These are phyloP conservation scores for Podospora tetraspora DNA, from an alignment of 495 filamentous ascomycete species.

Conservation along the genomic window DNA sequence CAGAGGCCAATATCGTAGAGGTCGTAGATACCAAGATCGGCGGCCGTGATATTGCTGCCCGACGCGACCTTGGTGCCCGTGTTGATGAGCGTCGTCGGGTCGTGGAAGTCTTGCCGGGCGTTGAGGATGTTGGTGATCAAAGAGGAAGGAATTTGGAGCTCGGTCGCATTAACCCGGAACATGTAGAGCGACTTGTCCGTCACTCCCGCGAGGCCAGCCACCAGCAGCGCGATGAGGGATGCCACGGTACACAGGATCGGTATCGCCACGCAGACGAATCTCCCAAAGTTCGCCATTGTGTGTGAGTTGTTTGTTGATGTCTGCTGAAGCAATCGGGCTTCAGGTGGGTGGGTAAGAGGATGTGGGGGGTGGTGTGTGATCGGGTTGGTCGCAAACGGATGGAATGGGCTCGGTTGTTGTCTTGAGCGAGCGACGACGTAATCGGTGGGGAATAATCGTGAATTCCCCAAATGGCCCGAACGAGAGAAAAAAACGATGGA, in stretches of 20 bases:
- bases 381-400: not conserved
- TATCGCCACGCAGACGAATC: conserved; percentile 73
- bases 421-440: conserved; percentile 13
- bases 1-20: conserved; percentile 79
- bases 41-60: conserved; percentile 41
- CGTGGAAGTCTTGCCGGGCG: conserved; percentile 7
- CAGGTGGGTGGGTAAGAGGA: not conserved
- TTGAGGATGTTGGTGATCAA: conserved; percentile 19
- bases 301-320: not conserved
- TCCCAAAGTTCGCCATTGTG: conserved; percentile 48
- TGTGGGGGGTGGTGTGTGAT: not conserved
- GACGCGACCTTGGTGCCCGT: conserved; percentile 16
- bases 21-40: conserved; percentile 59
- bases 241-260: conserved; percentile 72
- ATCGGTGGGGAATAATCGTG: not conserved
- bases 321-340: not conserved
- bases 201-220: conserved; percentile 68
- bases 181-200: conserved; percentile 66
- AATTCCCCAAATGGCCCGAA: conserved; percentile 3
- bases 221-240: conserved; percentile 64
- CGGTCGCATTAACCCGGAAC: conserved; percentile 58
- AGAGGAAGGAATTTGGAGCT: conserved; percentile 39
- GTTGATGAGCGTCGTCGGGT: conserved; percentile 19
- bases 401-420: not conserved
- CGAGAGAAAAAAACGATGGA: not conserved